Base-by-base conservation (phyloP, 441 rosid species). In the Raphanus hybrid region DNA sequence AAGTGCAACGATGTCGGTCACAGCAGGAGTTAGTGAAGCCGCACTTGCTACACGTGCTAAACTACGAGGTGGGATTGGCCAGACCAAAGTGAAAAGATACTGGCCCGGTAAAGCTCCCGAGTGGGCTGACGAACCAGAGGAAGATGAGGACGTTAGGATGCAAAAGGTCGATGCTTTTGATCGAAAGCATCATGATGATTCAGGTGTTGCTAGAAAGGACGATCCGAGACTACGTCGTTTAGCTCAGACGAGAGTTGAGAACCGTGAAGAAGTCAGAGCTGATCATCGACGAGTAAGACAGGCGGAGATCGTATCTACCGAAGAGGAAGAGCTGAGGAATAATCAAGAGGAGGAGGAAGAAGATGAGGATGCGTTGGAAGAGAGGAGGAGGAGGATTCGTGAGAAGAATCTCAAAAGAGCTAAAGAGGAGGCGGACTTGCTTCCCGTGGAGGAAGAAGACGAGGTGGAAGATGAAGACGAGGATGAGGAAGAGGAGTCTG, bases 31-130 rank as follows among this genome's bases (percentile, higher is more conserved):
- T 6, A 85, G 86, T 58, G 90, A 86, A 55, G 73, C 84, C 6
- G 80, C 86, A 3, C 79, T 86, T 15, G 92, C 97, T 3, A 68
- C 88, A 14, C 83, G 98, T 76, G 97, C 88, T 32, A 93, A 89
- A 63, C 92, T 91, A 4, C 85, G 88, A 71, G 94, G 97, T 45
- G 92, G 88, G 74, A 93, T 90, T 67, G 90, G 92, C 5, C 92
- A 88, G 82, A 91, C 97, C 0, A 94, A 86, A 75, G 98, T 94
- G 20, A 91, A 86, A 76, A 81, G 98, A 75, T 92, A 94, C 69
- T 94, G 98, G 97, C 95, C 95, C 2, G 97, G 97, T 27, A 92
- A 92, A 84, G 97, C 91, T 6, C 98, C 97, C 0, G 92, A 94
- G 65, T 91, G 97, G 97, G 97, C 92, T 0, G 95, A 87, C 52